Base-by-base conservation (phyloP, 805 yeast genomes). In the Hanseniaspora meyeri region DNA sequence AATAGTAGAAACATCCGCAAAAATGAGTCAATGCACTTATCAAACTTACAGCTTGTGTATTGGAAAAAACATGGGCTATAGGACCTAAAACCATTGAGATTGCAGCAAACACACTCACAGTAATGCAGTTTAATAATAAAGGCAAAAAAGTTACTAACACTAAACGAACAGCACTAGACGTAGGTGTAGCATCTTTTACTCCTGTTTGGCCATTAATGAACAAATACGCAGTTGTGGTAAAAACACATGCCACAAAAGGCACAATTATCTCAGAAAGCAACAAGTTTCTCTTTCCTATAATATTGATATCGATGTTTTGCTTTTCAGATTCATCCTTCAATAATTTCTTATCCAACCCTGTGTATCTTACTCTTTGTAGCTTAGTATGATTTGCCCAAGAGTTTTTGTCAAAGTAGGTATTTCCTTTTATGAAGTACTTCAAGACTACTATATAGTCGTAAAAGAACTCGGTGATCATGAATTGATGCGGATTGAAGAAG, bases 141-240 rank as follows among this genome's bases (percentile, higher is more conserved):
- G 90, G 88, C 0, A 74, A 60, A 38, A 77, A 51, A 0, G 77
- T 70, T 3, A 82, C 68, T 16, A 88, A 69, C 2, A 76, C 64
- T 34, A 91, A 67, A 57, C 97, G 74, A 12, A 84, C 60, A 0
- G 85, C 64, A 0, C 91, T 78, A 66, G 82, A 79, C 8, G 80
- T 76, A 2, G 77, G 73, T 57, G 69, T 60, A n/a, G 77, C 70
- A 53, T 69, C 62, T 49, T 62, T 59, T 0, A 88, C 95, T 34
- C 96, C 96, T 37, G 83, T 87, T 71, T 88, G 96, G 0, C 96
- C 76, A 68, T 89, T 90, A 63, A 86, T 83, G 64, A 85, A 91
- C 53, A 82, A 73, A 68, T 80, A 91, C 0, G 95, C 90, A 54
- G 82, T 70, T 57, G 84, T 77, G 50, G 85, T 77, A 62, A 82